Evolutionary conservation across 108 stramenopile species (phyloP).

Genomic region (Pseudonitzschia pungens): DNA sequence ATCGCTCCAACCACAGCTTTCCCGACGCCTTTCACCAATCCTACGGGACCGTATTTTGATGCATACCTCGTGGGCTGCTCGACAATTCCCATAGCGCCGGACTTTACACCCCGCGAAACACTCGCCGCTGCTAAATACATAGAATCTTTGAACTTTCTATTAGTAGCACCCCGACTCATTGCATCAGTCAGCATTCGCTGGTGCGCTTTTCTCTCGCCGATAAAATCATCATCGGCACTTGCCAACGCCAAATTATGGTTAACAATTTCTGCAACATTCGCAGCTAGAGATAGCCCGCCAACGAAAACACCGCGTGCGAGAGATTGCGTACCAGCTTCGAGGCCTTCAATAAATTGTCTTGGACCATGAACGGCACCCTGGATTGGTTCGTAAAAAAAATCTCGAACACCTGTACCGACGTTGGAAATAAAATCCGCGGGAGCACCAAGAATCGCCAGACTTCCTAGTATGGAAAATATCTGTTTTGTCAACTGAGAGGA

Average conservation of each 20-base stretch:
- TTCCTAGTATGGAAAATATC: slow-evolving; percentile 68
- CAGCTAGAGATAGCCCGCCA: slow-evolving; percentile 72
- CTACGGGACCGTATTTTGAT: slow-evolving; percentile 70
- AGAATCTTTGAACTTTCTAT: slow-evolving; percentile 59
- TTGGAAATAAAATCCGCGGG: slow-evolving; percentile 86
- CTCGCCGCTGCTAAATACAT: slow-evolving; percentile 65
- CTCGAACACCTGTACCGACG: slow-evolving; percentile 76
- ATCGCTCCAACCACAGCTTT: slow-evolving; percentile 73
- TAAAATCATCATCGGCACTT: slow-evolving; percentile 78
- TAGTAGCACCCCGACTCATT: slow-evolving; percentile 45
- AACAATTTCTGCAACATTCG: slow-evolving; percentile 75
- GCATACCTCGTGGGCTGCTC: slow-evolving; percentile 74
- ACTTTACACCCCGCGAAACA: slow-evolving; percentile 60
- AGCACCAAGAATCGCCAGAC: slow-evolving; percentile 72
- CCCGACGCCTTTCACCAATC: slow-evolving; percentile 75
- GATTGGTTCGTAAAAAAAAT: slow-evolving; percentile 87
- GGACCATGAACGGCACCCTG: slow-evolving; percentile 73
- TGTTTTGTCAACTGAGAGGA: slow-evolving; percentile 82
- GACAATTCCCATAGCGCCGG: slow-evolving; percentile 69
- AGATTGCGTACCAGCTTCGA: slow-evolving; percentile 72
- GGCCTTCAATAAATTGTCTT: slow-evolving; percentile 71
- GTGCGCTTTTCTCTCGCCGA: slow-evolving; percentile 72
- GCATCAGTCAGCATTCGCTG: slow-evolving; percentile 69
- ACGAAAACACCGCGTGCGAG: slow-evolving; percentile 81
- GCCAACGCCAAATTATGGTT: slow-evolving; percentile 70